Evolutionary conservation across 2,329 filamentous ascomycete genomes (phyloP).

Genomic region (Phialophora verrucosa): DNA sequence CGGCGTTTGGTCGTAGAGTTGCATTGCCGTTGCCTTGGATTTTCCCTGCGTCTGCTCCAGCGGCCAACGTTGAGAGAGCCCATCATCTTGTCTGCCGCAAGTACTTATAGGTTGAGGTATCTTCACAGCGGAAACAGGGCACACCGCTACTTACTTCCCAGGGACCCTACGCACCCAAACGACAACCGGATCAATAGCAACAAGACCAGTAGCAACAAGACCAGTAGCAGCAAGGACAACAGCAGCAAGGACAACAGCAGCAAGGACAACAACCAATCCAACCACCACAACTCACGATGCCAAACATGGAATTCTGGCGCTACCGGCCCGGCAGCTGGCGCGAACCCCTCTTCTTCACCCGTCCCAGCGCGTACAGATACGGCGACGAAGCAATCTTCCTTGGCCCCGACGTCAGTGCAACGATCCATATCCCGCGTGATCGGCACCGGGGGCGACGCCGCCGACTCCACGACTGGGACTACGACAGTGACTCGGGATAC

Average conservation of each 20-base stretch:
- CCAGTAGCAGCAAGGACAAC: background rate
- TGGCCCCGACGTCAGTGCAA: slow-evolving; percentile 6
- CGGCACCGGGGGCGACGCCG: background rate
- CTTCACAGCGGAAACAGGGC: background rate
- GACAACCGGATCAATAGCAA: background rate
- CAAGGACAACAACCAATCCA: background rate
- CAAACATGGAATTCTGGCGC: slow-evolving; percentile 8
- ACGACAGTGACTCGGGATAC: slow-evolving; percentile 6
- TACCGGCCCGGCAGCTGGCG: slow-evolving; percentile 8
- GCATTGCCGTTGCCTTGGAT: background rate
- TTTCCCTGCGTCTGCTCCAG: background rate
- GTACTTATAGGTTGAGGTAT: background rate
- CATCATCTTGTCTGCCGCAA: background rate
- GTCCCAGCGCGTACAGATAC: background rate
- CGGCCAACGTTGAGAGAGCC: background rate
- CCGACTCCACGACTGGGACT: slow-evolving; percentile 6
- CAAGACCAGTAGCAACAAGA: background rate
- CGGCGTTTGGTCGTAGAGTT: background rate
- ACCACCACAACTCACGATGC: background rate
- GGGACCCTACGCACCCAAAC: background rate
- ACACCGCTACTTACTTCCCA: background rate
- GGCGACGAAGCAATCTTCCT: slow-evolving; percentile 3
- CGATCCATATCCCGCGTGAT: slow-evolving; percentile 9
- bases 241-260: background rate
- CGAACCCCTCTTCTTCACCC: slow-evolving; percentile 8